phyloP scores from a whole-genome alignment of 148 eudicot species.

The Beta vulgaris region DNA sequence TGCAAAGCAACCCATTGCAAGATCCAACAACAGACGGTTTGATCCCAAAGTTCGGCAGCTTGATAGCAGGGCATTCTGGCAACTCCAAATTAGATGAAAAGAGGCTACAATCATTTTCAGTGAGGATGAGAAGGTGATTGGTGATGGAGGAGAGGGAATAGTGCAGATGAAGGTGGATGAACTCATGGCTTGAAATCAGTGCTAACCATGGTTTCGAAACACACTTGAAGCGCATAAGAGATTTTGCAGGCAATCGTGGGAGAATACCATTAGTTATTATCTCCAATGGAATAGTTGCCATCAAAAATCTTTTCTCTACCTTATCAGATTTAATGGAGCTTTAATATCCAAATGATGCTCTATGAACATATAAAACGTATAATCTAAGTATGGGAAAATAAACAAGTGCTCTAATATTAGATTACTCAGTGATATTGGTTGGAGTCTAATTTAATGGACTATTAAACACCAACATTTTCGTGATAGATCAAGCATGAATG shows the following conservation, averaged over 20 bases:
- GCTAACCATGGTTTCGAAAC: conserved; percentile 23
- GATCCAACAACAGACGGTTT: conserved; percentile 5
- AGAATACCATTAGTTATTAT: conserved; percentile 1
- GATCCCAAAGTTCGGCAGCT: not conserved
- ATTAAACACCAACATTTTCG: too few relatives aligned
- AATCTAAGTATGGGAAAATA: too few relatives aligned
- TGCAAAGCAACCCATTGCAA: conserved; percentile 25
- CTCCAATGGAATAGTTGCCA: conserved; percentile 16
- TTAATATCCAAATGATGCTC: too few relatives aligned
- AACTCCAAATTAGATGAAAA: not conserved
- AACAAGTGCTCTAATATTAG: too few relatives aligned
- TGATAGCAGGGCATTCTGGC: not conserved
- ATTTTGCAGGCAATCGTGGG: conserved; percentile 29
- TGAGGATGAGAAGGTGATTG: conserved; percentile 16
- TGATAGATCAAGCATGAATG: too few relatives aligned
- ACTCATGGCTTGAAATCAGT: conserved; percentile 17
- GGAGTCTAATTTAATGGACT: too few relatives aligned
- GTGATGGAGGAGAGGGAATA: not conserved
- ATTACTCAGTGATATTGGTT: too few relatives aligned
- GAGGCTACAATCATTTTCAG: not conserved
- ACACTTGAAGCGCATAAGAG: conserved; percentile 24
- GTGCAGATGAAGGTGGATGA: conserved; percentile 17
- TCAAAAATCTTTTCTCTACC: not conserved
- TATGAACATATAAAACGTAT: too few relatives aligned
- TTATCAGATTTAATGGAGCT: too few relatives aligned